Evolutionary conservation across 306 rosid species (phyloP), one percentile per base, ranked within the genome.

Genomic region (Casuarina glauca): DNA sequence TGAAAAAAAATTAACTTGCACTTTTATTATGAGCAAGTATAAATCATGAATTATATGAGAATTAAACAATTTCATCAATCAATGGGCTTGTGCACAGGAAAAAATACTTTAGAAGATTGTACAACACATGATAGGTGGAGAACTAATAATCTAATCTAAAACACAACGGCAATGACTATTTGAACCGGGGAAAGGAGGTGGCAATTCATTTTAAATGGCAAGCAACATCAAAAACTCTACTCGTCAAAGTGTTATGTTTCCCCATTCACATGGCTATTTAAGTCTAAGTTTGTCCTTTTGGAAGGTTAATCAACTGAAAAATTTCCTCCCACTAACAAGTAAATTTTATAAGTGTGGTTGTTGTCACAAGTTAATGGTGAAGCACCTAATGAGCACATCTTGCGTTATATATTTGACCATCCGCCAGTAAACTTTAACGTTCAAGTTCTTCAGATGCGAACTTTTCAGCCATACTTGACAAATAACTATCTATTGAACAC

Each of bases 351-450:
- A 4, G 48, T 44, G 48, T 4, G 1, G 66, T 76, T 26, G 32
- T 35, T 82, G 50, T 70, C 45, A 45, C 17, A 52, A 48, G 74
- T 68, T 80, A 74, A 46, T 48, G 61, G 79, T 67, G 39, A 66
- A 41, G 52, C 45, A 16, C 6, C 70, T 54, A 73, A 68, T 71
- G 17, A 76, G 70, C 68, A 6, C 48, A 44, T 44, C 48, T 44
- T 44, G 1, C 8, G 0, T 44, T 4, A 44, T 44, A 44, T 44
- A 44, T 44, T 44, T 44, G 48, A 4, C 48, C 48, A 3, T 44
- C 7, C 1, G 48, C 48, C 6, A 13, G 5, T 4, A 52, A 3
- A 17, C 20, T 4, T 9, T 15, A 52, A 52, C n/a, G 13, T 52
- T 52, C 57, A 52, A 15, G 20, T 52, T 52, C 16, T 2, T 13